Conservation (phyloP, 805 yeast species). For the Hyphopichia homilentoma region DNA sequence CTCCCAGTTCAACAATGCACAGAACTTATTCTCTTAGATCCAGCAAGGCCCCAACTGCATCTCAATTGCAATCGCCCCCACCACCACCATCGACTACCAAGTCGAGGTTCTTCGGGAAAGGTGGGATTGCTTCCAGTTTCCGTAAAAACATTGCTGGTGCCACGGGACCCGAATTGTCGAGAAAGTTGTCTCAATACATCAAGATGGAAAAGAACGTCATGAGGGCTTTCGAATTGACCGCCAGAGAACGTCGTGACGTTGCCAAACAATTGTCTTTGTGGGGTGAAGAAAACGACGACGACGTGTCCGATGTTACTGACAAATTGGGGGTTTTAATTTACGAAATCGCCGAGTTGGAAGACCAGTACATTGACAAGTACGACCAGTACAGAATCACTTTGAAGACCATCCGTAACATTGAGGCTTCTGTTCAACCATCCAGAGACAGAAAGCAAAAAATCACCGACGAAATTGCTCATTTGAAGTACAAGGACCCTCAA, state of each 20-base stretch:
- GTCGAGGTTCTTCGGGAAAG: conserved; percentile 86
- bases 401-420: conserved; percentile 79
- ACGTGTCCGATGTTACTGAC: conserved; percentile 81
- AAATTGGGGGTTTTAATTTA: conserved; percentile 78
- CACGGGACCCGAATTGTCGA: conserved; percentile 75
- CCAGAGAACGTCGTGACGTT: conserved; percentile 75
- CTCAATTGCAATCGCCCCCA: conserved; percentile 89
- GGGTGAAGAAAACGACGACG: conserved; percentile 88
- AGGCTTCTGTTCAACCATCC: conserved; percentile 83
- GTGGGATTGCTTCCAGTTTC: conserved; percentile 55
- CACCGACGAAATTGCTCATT: conserved; percentile 78
- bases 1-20: no score
- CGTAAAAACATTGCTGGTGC: conserved; percentile 75
- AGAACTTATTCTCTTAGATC: conserved; percentile 97
- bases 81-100: conserved; percentile 94
- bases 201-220: conserved; percentile 80
- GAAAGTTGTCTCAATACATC: conserved; percentile 68
- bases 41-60: conserved; percentile 94
- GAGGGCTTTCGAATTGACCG: conserved; percentile 73
- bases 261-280: conserved; percentile 79
- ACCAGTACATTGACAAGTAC: conserved; percentile 79
- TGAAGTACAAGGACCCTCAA: conserved; percentile 82
- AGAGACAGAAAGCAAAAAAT: conserved; percentile 83
- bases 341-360: conserved; percentile 84
- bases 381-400: conserved; percentile 83